Evolutionary conservation across 331 rosid species (phyloP).

Genomic region (Cydonia oblonga): DNA sequence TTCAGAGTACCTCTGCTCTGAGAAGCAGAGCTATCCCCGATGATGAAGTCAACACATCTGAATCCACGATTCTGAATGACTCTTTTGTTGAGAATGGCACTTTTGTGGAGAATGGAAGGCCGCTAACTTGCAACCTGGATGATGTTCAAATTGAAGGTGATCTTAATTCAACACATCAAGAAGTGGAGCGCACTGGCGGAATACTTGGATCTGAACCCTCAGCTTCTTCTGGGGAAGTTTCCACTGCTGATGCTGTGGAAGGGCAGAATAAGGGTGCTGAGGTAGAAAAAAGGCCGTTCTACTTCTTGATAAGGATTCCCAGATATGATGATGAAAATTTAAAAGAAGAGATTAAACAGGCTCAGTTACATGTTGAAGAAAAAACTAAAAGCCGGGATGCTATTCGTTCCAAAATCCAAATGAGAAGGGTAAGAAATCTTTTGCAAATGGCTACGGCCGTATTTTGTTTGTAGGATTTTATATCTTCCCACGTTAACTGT

Average conservation of each 20-base stretch:
- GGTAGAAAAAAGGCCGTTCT: constrained; percentile 47
- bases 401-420: constrained; percentile 41
- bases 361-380: constrained; percentile 42
- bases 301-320: constrained; percentile 54
- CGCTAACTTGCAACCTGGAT: constrained; percentile 4
- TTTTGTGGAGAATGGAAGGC: constrained; percentile 3
- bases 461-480: constrained; percentile 6
- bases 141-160: constrained; percentile 6
- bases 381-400: constrained; percentile 50
- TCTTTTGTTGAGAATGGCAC: not conserved
- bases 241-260: constrained; percentile 27
- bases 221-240: constrained; percentile 22
- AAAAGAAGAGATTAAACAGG: constrained; percentile 46
- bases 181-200: constrained; percentile 8
- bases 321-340: constrained; percentile 49
- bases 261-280: constrained; percentile 36
- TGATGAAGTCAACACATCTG: constrained; percentile 11
- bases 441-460: not conserved
- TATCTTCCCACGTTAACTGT: constrained; percentile 8
- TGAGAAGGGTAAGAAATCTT: constrained; percentile 33
- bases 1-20: constrained; percentile 10
- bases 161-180: not conserved
- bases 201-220: constrained; percentile 21
- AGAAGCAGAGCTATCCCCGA: constrained; percentile 11
- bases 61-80: constrained; percentile 8